Base-by-base conservation (phyloP, 1,139 yeast species). In the Yamadazyma siamensis region DNA sequence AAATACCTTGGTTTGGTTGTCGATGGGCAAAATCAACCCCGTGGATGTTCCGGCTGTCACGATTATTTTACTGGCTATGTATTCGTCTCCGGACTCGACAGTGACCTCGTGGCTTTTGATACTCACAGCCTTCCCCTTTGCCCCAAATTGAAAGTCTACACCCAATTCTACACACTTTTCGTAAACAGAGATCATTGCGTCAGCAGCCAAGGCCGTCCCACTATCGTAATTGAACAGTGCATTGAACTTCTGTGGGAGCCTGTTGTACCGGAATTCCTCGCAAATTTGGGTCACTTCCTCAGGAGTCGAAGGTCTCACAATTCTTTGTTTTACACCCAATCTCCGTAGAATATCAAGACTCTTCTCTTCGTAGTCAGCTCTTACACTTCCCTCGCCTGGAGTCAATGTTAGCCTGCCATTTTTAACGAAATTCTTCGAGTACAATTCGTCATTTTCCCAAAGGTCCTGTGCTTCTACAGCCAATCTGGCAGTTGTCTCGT, bases 401-500 rank as follows among this genome's bases (percentile, higher is more conserved):
- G 41, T 44, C 17, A 48, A 39, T 2, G 48, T 43, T 12, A 51
- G 34, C 25, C 54, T 49, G 2, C 74, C 74, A 35, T 63, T 51
- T 36, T 59, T 57, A 14, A 49, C 50, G 37, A 59, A 66, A 4
- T 49, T 42, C 2, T 50, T 50, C 13, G 43, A 45, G 27, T 47
- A 64, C 4, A 59, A 26, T 1, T 61, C 59, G 35, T 65, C 61
- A 4, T 35, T 34, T 29, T 59, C 49, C 75, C 75, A 70, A 15
- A 33, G 25, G 2, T 50, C 32, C 33, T 66, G 35, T 2, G 75
- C 71, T 38, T 70, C 75, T 5, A 65, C 46, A 0, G 75, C 59
- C 34, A 69, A 35, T 30, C 49, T 49, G 1, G 70, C 50, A 36
- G 65, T 61, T 13, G 58, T 40, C 5, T 44, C 41, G 34, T 65